Percentiles rank a stretch among this genome's conserved stretches.
phyloP scores from a whole-genome alignment of 2,329 filamentous ascomycete genomes.

The Diaporthe australafricana region DNA sequence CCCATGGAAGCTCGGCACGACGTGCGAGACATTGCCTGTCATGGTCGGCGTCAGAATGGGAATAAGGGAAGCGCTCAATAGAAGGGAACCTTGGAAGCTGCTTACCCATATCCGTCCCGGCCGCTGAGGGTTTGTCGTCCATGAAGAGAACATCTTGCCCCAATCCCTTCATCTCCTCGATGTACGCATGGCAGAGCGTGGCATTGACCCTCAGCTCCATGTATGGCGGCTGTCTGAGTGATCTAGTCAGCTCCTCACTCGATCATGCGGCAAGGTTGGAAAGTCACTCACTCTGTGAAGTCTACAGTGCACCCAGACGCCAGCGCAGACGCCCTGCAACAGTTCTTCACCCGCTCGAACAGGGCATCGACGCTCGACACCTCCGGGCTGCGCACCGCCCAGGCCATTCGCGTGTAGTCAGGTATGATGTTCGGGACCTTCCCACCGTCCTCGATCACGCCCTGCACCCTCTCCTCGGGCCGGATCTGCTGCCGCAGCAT shows the following conservation, averaged over 20 bases:
- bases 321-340: not conserved
- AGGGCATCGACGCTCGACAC: not conserved
- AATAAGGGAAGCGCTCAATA: too few species aligned
- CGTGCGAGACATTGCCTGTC: too few species aligned
- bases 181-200: too few species aligned
- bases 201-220: too few species aligned
- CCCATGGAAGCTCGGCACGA: not conserved
- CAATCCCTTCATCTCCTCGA: not conserved
- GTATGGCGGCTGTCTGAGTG: too few species aligned
- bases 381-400: not conserved
- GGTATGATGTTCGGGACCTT: constrained; percentile 12
- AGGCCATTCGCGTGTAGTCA: constrained; percentile 9
- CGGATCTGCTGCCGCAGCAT: constrained; percentile 49
- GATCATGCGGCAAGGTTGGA: not conserved
- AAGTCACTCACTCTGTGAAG: not conserved
- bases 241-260: too few species aligned
- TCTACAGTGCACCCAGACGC: constrained; percentile 1
- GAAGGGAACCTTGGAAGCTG: not conserved
- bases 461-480: constrained; percentile 1
- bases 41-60: too few species aligned
- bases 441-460: constrained; percentile 1
- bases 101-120: constrained; percentile 11
- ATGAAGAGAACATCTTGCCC: not conserved
- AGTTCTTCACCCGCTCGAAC: constrained; percentile 4
- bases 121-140: not conserved